Percentiles rank a stretch among this genome's conserved stretches.
Conservation (phyloP, 176 grass and related monocot species). For the Oropetium thomaeum region DNA sequence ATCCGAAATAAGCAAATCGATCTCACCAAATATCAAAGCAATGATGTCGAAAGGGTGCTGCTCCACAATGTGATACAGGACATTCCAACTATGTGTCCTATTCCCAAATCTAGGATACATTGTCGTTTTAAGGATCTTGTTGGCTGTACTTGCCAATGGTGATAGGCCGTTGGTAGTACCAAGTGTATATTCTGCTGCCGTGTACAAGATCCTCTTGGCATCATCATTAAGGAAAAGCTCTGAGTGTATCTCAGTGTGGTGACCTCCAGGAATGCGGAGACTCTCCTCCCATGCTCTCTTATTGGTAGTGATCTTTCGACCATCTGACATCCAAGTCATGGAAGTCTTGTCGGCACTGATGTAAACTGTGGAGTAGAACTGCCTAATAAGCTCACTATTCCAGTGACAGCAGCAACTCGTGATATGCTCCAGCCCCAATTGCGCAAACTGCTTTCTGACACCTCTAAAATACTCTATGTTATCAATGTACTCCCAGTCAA, state of each 20-base stretch:
- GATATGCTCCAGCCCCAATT: constrained; percentile 27
- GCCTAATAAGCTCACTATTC: constrained; percentile 3
- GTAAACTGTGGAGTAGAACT: constrained; percentile 31
- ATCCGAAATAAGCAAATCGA: constrained; percentile 1
- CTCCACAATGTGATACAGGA: constrained; percentile 19
- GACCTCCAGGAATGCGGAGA: background rate
- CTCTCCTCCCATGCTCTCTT: constrained; percentile 21
- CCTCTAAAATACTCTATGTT: constrained; percentile 6
- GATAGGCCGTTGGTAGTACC: background rate
- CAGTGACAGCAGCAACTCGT: constrained; percentile 6
- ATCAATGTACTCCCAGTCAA: constrained; percentile 1
- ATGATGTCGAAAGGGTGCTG: constrained; percentile 15
- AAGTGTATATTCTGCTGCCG: constrained; percentile 1
- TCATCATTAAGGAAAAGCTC: constrained; percentile 23
- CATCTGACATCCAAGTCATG: constrained; percentile 32
- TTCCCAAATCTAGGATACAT: constrained; percentile 20
- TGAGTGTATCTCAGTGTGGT: background rate
- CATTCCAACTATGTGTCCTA: constrained; percentile 13
- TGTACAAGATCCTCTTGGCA: constrained; percentile 24
- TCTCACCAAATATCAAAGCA: constrained; percentile 12
- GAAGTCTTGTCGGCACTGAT: constrained; percentile 11
- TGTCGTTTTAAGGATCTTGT: constrained; percentile 14
- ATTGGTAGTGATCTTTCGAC: constrained; percentile 3
- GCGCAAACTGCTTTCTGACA: constrained; percentile 14
- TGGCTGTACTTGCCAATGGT: constrained; percentile 20